These are phyloP conservation scores for Hymenoscyphus occultus DNA, from an alignment of 2,329 filamentous ascomycete species.

Conservation along the genomic window DNA sequence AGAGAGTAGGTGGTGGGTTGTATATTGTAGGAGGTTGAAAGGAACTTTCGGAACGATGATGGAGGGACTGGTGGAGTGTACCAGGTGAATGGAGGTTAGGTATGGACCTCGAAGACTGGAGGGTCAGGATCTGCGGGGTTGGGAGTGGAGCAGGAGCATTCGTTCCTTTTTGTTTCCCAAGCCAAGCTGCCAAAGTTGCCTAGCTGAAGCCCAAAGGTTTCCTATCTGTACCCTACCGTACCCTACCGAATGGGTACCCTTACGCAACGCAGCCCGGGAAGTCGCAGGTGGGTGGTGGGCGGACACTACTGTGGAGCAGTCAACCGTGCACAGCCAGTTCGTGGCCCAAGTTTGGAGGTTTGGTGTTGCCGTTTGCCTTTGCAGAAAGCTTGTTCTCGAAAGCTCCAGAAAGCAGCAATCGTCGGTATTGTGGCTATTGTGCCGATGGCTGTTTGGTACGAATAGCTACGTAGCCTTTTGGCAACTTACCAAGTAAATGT, in stretches of 20 bases:
- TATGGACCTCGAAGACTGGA: neutral
- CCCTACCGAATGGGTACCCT: no score
- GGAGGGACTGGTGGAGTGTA: no score
- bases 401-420: neutral
- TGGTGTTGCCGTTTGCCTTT: neutral
- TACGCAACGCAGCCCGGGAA: neutral
- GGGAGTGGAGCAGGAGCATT: neutral
- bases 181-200: neutral
- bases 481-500: no score
- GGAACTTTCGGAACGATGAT: no score
- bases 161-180: neutral
- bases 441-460: no score
- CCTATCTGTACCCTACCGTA: no score
- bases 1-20: conserved; percentile 7
- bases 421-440: no score
- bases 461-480: no score
- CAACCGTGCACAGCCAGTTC: neutral
- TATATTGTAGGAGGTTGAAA: neutral
- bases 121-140: neutral
- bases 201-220: no score
- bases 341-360: neutral
- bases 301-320: neutral
- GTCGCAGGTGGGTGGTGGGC: neutral
- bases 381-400: neutral
- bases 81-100: no score